phyloP scores from a whole-genome alignment of 106 monocot genomes.

The Platanthera guangdongensis region DNA sequence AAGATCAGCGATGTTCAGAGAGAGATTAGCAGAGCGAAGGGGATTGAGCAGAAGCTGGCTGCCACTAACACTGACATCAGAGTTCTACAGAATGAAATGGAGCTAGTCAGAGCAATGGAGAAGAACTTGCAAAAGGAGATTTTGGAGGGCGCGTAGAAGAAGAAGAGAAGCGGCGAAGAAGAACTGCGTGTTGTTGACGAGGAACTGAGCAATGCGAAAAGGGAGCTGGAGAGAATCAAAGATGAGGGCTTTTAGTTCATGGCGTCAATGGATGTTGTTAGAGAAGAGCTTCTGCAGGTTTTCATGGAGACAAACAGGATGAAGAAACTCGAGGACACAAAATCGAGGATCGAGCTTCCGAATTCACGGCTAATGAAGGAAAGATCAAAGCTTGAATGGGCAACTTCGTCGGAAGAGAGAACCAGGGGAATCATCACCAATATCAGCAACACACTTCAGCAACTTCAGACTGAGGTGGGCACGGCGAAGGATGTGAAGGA shows the following conservation, averaged over 20 bases:
- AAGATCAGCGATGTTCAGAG: slow-evolving; percentile 20
- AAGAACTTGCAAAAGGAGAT: slow-evolving; percentile 9
- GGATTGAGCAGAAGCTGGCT: slow-evolving; percentile 43
- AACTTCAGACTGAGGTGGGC: slow-evolving; percentile 36
- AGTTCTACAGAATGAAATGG: slow-evolving; percentile 62
- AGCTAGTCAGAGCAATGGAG: slow-evolving; percentile 49
- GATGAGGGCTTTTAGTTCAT: slow-evolving; percentile 65
- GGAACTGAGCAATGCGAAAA: slow-evolving; percentile 42
- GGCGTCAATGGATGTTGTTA: slow-evolving; percentile 58
- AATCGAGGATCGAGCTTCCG: slow-evolving; percentile 35
- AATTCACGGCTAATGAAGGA: slow-evolving; percentile 68
- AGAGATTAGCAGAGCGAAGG: slow-evolving; percentile 28
- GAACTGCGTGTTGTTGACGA: slow-evolving; percentile 12
- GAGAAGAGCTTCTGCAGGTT: slow-evolving; percentile 33
- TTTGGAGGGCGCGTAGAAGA: not conserved
- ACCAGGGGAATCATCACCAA: slow-evolving; percentile 38
- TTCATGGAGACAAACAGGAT: slow-evolving; percentile 24
- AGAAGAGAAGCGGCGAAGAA: not conserved
- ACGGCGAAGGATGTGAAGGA: slow-evolving; percentile 34
- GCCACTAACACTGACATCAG: slow-evolving; percentile 42
- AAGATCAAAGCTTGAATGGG: slow-evolving; percentile 45
- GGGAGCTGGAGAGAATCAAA: slow-evolving; percentile 40
- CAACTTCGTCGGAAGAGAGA: slow-evolving; percentile 27
- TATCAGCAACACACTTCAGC: slow-evolving; percentile 32
- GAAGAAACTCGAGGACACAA: slow-evolving; percentile 43